Conservation (phyloP, 78 protist genomes). For the Dictyostelium intermedium region DNA sequence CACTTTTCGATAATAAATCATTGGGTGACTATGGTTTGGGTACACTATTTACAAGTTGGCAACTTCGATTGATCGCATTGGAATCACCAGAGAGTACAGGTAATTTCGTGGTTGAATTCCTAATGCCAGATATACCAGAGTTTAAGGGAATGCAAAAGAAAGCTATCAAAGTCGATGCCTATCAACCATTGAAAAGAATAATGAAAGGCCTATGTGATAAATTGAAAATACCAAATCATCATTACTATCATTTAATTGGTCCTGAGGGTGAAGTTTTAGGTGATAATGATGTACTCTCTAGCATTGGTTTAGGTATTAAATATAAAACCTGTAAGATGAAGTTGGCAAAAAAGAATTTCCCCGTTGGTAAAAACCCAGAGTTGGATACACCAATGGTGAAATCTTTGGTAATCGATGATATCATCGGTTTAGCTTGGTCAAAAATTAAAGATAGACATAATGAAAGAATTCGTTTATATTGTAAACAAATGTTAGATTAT, state of each 20-base stretch:
- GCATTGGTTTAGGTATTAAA: slow-evolving; percentile 69
- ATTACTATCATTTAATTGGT: slow-evolving; percentile 58
- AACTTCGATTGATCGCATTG: slow-evolving; percentile 40
- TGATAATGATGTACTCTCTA: slow-evolving; percentile 48
- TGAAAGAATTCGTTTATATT: slow-evolving; percentile 47
- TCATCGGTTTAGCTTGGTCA: not conserved
- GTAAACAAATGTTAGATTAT: slow-evolving; percentile 50
- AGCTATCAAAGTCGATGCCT: slow-evolving; percentile 69
- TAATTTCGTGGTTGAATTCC: slow-evolving; percentile 62
- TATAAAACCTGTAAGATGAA: slow-evolving; percentile 62
- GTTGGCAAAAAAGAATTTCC: slow-evolving; percentile 40
- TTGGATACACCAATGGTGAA: not conserved
- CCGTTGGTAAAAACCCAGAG: slow-evolving; percentile 8
- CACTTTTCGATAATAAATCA: slow-evolving; percentile 27
- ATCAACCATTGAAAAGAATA: slow-evolving; percentile 69
- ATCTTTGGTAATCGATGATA: not conserved
- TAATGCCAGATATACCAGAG: slow-evolving; percentile 61
- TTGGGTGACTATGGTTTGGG: slow-evolving; percentile 45
- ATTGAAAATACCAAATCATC: slow-evolving; percentile 52
- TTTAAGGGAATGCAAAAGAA: slow-evolving; percentile 74
- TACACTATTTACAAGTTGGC: slow-evolving; percentile 64
- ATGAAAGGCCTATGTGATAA: slow-evolving; percentile 68
- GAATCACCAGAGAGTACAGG: slow-evolving; percentile 59
- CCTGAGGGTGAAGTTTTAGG: slow-evolving; percentile 51
- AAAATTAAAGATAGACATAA: slow-evolving; percentile 40